Evolutionary conservation across 495 filamentous ascomycete genomes (phyloP).

Genomic region (Aspergillus cristatus): DNA sequence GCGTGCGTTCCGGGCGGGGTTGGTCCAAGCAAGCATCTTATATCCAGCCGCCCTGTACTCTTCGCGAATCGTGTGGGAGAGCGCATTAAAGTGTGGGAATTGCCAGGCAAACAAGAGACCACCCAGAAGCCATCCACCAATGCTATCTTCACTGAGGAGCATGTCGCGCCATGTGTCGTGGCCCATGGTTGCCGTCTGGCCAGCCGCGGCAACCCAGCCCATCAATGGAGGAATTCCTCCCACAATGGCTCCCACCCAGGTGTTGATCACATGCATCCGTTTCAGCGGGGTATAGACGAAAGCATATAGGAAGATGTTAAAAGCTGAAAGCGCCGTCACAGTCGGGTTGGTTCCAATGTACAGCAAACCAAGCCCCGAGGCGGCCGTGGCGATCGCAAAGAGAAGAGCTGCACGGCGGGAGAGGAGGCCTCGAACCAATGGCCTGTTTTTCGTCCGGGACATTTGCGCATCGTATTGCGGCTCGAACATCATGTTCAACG

Average conservation of each 20-base stretch:
- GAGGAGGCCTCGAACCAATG: constrained; percentile 76
- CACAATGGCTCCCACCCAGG: constrained; percentile 89
- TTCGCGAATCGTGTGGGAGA: constrained; percentile 77
- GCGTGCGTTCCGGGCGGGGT: constrained; percentile 71
- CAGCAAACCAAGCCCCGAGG: constrained; percentile 55
- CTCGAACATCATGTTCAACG: constrained; percentile 95
- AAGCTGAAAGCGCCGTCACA: constrained; percentile 69
- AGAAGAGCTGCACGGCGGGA: constrained; percentile 62
- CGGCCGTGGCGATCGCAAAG: constrained; percentile 67
- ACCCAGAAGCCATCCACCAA: constrained; percentile 86
- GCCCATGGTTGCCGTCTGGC: constrained; percentile 67
- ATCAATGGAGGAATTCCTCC: constrained; percentile 92
- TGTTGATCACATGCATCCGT: constrained; percentile 77
- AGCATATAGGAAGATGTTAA: constrained; percentile 84
- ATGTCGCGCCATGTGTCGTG: constrained; percentile 69
- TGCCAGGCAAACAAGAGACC: constrained; percentile 89
- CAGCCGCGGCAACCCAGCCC: constrained; percentile 93
- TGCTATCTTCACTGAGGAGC: constrained; percentile 56
- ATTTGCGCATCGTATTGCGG: constrained; percentile 84
- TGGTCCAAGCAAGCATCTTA: constrained; percentile 83
- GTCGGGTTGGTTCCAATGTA: constrained; percentile 93
- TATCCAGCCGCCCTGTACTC: constrained; percentile 87
- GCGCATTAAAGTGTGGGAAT: constrained; percentile 93
- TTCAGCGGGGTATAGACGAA: constrained; percentile 91
- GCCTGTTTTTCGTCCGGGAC: constrained; percentile 81